These are phyloP conservation scores for Hypoxylon cercidicola DNA, from an alignment of 495 filamentous ascomycete species.

Conservation along the genomic window DNA sequence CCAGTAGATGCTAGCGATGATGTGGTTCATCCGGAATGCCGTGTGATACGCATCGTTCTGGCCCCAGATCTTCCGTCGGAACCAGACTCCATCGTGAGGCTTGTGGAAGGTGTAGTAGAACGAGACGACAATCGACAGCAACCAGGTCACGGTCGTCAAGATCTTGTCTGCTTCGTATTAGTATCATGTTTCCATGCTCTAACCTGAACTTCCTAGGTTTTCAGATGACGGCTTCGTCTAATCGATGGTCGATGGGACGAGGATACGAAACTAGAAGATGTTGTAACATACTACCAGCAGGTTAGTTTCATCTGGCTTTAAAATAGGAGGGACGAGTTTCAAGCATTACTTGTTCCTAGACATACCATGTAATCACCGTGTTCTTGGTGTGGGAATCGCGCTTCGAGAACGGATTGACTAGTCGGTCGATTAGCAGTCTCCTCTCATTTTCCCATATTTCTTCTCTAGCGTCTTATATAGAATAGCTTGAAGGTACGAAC, in stretches of 20 bases:
- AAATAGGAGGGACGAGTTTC: background rate
- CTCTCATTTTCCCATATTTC: conserved; percentile 14
- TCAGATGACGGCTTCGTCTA: background rate
- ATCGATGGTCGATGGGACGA: background rate
- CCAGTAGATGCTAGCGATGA: conserved; percentile 81
- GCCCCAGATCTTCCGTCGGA: conserved; percentile 70
- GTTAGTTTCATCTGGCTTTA: conserved; percentile 14
- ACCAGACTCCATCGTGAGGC: conserved; percentile 68
- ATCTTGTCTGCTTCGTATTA: conserved; percentile 64
- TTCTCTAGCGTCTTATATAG: background rate
- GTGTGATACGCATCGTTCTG: conserved; percentile 72
- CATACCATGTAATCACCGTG: conserved; percentile 55
- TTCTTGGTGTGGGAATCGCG: conserved; percentile 66
- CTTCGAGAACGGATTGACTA: conserved; percentile 74
- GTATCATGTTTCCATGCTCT: conserved; percentile 38
- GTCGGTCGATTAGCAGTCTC: conserved; percentile 10
- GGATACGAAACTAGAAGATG: background rate
- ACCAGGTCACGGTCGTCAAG: conserved; percentile 75
- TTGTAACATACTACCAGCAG: conserved; percentile 17
- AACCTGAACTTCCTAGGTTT: background rate
- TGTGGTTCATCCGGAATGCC: conserved; percentile 77
- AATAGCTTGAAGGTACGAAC: conserved; percentile 20
- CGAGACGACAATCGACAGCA: conserved; percentile 71
- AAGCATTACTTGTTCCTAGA: too few species aligned
- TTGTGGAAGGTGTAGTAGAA: conserved; percentile 74